phyloP scores from a whole-genome alignment of 805 yeast genomes.

The Saturnispora besseyi region DNA sequence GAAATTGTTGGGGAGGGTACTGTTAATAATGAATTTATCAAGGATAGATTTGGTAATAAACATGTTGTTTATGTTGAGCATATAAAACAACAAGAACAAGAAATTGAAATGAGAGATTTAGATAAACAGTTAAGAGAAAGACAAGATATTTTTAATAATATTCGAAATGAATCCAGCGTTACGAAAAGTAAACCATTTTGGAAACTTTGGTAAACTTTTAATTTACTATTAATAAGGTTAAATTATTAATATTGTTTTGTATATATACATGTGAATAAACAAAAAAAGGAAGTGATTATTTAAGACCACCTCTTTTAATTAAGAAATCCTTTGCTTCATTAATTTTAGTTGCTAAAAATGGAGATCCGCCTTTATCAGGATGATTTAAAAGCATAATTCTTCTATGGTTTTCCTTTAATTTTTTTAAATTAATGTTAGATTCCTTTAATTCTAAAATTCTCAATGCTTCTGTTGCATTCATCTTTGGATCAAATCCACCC shows the following conservation, averaged over 20 bases:
- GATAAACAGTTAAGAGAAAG: constrained; percentile 32
- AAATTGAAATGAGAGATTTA: constrained; percentile 36
- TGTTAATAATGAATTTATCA: constrained; percentile 37
- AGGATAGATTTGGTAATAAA: constrained; percentile 52
- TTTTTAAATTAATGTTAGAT: constrained; percentile 49
- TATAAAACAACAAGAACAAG: constrained; percentile 61
- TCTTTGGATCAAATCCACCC: constrained; percentile 90
- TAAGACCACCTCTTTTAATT: constrained; percentile 49
- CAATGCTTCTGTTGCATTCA: constrained; percentile 83
- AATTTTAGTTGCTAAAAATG: constrained; percentile 80
- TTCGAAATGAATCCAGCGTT: constrained; percentile 10
- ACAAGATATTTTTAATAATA: constrained; percentile 18
- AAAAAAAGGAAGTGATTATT: constrained; percentile 14
- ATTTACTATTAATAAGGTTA: not conserved
- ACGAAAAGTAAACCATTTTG: constrained; percentile 17
- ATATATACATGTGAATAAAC: constrained; percentile 7
- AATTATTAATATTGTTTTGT: not conserved
- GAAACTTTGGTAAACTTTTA: constrained; percentile 23
- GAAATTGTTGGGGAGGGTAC: constrained; percentile 26
- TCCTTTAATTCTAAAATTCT: constrained; percentile 73
- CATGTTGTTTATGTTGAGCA: constrained; percentile 72
- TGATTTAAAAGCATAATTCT: constrained; percentile 81
- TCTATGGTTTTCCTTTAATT: constrained; percentile 72
- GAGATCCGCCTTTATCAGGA: constrained; percentile 92
- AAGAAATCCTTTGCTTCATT: constrained; percentile 85